Evolutionary conservation across 495 filamentous ascomycete genomes (phyloP), one percentile per base, ranked within the genome.

Genomic region (Rhypophila decipiens): DNA sequence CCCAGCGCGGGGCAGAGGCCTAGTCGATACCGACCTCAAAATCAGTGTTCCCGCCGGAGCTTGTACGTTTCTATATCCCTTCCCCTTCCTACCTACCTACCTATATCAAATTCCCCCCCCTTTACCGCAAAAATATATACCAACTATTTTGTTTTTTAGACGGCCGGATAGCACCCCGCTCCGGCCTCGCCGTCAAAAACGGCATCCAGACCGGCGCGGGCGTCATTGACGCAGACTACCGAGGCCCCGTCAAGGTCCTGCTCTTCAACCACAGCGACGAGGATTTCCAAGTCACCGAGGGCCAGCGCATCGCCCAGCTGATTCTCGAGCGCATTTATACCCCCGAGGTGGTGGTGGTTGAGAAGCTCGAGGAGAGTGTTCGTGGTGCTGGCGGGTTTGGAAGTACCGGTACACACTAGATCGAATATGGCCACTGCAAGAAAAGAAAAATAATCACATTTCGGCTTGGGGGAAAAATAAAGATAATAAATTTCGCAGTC

Each of bases 171-270:
- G 93, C 93, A 11, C 93, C 93, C 23, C 84, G 93, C 42, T 91
- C 86, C 39, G 93, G 93, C 31, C 84, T 98, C 46, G 91, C 91
- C 3, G 75, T 83, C 36, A 96, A 96, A 69, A 81, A 95, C 70
- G 88, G 87, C 72, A 96, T 98, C 64, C 88, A 96, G 65, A 87
- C 85, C 1, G 88, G 91, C 46, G 93, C 93, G 2, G 93, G 93
- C 24, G 93, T 98, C 43, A 95, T 98, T 60, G 93, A 98, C 71
- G 88, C 90, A 7, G 93, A 98, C 64, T 98, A 98, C 73, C 80
- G 93, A 20, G 93, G 93, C 15, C 86, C 85, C 50, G 84, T 98
- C 52, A 95, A 90, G 74, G 85, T 98, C 18, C 73, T 98, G 56
- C 76, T 98, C 33, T 96, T 96, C 61, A 98, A 98, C 73, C 85